These are phyloP conservation scores for Candida morakotiae DNA, from an alignment of 805 yeast genomes.

Conservation along the genomic window DNA sequence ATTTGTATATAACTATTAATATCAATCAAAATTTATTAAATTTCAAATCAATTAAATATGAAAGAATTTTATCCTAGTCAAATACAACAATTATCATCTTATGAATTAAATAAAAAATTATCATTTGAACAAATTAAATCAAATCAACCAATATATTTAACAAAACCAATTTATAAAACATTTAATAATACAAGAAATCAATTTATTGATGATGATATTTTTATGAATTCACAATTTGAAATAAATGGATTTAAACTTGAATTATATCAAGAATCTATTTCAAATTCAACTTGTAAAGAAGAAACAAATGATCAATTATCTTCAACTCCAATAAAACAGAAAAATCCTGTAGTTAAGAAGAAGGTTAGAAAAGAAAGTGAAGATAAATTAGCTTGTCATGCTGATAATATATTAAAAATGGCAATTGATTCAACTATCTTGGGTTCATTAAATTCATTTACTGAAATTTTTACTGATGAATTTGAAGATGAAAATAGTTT, in stretches of 20 bases:
- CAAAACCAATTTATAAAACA: conserved; percentile 1
- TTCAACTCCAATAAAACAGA: conserved; percentile 1
- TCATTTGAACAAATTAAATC: conserved; percentile 1
- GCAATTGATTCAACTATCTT: conserved; percentile 45
- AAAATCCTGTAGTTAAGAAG: not conserved
- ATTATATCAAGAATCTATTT: not conserved
- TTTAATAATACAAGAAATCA: not conserved
- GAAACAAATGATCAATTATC: not conserved
- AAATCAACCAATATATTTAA: not conserved
- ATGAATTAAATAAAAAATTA: not conserved
- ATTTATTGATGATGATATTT: not conserved
- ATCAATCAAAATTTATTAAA: too few species aligned
- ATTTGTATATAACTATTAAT: too few species aligned
- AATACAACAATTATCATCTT: too few species aligned
- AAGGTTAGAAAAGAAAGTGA: conserved; percentile 6
- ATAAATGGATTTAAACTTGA: not conserved
- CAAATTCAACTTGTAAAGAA: not conserved
- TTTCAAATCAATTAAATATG: too few species aligned
- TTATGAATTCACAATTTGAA: not conserved
- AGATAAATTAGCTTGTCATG: conserved; percentile 44
- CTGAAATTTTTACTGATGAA: conserved; percentile 25
- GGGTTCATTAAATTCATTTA: conserved; percentile 36
- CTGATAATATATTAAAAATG: conserved; percentile 43
- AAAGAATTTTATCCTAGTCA: too few species aligned
- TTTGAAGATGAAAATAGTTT: conserved; percentile 13